A percentile compares a stretch with the other conserved stretches of the same genome.
phyloP scores from a whole-genome alignment of 2,329 filamentous ascomycete genomes.

The Endothia cerciana region DNA sequence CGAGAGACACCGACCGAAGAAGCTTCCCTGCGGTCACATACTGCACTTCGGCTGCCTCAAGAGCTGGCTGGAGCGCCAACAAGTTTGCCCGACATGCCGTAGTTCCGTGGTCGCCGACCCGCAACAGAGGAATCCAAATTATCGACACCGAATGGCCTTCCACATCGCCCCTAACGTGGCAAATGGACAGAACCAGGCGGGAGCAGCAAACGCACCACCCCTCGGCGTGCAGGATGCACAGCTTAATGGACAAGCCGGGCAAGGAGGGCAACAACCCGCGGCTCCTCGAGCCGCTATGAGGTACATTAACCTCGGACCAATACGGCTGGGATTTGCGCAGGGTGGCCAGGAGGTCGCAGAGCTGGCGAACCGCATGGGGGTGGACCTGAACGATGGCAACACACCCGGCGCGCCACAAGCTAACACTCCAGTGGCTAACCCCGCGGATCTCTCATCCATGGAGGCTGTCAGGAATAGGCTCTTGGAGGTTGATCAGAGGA shows the following conservation, averaged over 20 bases:
- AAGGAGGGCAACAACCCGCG: slow-evolving; percentile 39
- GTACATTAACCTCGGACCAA: slow-evolving; percentile 63
- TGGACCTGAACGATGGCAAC: slow-evolving; percentile 41
- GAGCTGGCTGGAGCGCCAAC: slow-evolving; percentile 96
- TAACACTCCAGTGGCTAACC: slow-evolving; percentile 26
- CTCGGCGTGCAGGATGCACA: slow-evolving; percentile 32
- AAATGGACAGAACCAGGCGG: slow-evolving; percentile 40
- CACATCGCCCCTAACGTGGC: slow-evolving; percentile 39
- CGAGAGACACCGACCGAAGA: slow-evolving; percentile 88
- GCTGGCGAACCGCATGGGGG: slow-evolving; percentile 65
- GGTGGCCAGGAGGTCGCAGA: slow-evolving; percentile 68
- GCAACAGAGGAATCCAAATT: slow-evolving; percentile 37
- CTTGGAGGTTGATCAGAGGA: slow-evolving; percentile 67
- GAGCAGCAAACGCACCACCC: slow-evolving; percentile 35
- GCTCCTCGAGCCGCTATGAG: slow-evolving; percentile 36
- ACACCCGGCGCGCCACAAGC: slow-evolving; percentile 25
- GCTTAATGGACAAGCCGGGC: slow-evolving; percentile 39
- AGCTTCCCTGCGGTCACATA: slow-evolving; percentile 94
- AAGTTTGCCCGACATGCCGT: slow-evolving; percentile 94
- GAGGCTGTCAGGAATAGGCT: slow-evolving; percentile 62
- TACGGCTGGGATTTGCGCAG: slow-evolving; percentile 78
- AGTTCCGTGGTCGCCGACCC: slow-evolving; percentile 74
- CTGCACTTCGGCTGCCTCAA: slow-evolving; percentile 92
- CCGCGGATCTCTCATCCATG: slow-evolving; percentile 30
- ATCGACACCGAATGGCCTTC: slow-evolving; percentile 40